Evolutionary conservation across 805 yeast species (phyloP).

Genomic region (Lachancea sp.): DNA sequence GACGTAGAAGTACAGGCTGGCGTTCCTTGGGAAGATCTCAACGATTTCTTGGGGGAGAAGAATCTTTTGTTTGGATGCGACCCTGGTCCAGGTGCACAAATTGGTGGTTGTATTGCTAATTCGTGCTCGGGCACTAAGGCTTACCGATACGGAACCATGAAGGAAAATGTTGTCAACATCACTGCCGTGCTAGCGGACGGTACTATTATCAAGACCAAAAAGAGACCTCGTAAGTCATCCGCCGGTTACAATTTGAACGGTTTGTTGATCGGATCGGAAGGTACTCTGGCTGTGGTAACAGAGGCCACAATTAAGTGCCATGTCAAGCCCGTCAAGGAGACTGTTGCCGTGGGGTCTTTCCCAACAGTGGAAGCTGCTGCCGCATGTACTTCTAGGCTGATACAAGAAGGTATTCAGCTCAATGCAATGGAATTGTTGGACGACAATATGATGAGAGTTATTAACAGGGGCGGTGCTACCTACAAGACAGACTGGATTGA

Average conservation of each 20-base stretch:
- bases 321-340: conserved; percentile 57
- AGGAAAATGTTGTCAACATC: conserved; percentile 59
- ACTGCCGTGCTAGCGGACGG: conserved; percentile 81
- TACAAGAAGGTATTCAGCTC: conserved; percentile 56
- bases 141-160: conserved; percentile 72
- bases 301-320: conserved; percentile 69
- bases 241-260: conserved; percentile 78
- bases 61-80: conserved; percentile 68
- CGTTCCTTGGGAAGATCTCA: conserved; percentile 70
- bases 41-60: conserved; percentile 42
- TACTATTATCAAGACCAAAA: conserved; percentile 63
- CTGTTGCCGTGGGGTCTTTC: conserved; percentile 64
- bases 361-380: conserved; percentile 67
- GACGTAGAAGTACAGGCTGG: conserved; percentile 75
- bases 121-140: conserved; percentile 81
- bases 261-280: conserved; percentile 71
- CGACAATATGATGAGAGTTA: conserved; percentile 61
- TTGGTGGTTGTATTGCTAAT: conserved; percentile 74
- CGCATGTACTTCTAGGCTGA: conserved; percentile 54
- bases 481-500: conserved; percentile 48
- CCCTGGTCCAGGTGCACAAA: conserved; percentile 74
- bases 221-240: conserved; percentile 68
- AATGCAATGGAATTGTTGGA: conserved; percentile 75
- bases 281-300: conserved; percentile 72
- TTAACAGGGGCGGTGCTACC: conserved; percentile 50